Evolutionary conservation across 139 green algal species (phyloP), one percentile per base, ranked within the genome.

Genomic region (Haematococcus lacustris): DNA sequence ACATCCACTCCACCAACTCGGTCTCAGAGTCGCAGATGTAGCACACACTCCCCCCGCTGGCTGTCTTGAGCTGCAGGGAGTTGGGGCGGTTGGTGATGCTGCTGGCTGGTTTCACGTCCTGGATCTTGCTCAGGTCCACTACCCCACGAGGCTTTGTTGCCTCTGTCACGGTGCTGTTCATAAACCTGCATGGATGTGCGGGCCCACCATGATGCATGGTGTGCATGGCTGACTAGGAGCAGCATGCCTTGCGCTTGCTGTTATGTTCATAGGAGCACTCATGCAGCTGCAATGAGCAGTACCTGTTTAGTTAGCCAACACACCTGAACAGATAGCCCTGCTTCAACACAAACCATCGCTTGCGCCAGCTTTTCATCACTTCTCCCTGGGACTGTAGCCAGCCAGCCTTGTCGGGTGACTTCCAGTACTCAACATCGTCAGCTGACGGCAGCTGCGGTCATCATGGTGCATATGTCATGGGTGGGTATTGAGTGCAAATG

Each of bases 271-370:
- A n/a, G n/a, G n/a, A n/a, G n/a, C n/a, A n/a, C n/a, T n/a, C n/a
- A n/a, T n/a, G n/a, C n/a, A n/a, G n/a, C n/a, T n/a, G n/a, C n/a
- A n/a, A n/a, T n/a, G n/a, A n/a, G n/a, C n/a, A n/a, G n/a, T n/a
- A n/a, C n/a, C n/a, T n/a, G n/a, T n/a, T n/a, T n/a, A n/a, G n/a
- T n/a, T n/a, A n/a, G n/a, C 38, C 3, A 37, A 60, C 65, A 38
- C 47, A 76, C 71, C 73, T 68, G 73, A 78, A 78, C 35, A 78
- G 65, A 37, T 66, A 90, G 34, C 89, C 89, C 70, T 93, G 82
- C 78, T 97, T 97, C 32, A 97, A 84, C n/a, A 97, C 86, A 68
- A 96, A 96, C 91, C 91, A 97, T 71, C 92, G 85, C 61, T 89
- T 87, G 67, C 92, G 84, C 92, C 92, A 97, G 3, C 81, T 93